A percentile compares a stretch with the other conserved stretches of the same genome.
phyloP scores from a whole-genome alignment of 768 basidiomycete genomes.

The Pholiota molesta region DNA sequence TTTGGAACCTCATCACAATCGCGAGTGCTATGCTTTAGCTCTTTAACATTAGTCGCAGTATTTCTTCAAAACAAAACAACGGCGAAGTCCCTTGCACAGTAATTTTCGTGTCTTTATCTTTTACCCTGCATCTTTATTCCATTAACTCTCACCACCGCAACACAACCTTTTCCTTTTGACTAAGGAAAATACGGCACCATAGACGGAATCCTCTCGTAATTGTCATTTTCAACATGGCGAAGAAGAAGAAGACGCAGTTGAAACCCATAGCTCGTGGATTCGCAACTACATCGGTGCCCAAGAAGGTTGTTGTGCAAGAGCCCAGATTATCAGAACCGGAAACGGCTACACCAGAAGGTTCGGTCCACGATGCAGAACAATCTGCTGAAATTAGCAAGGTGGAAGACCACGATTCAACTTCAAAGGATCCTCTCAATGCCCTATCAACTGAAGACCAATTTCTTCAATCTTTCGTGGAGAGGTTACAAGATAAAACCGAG shows the following conservation, averaged over 20 bases:
- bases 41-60: neutral
- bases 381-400: neutral
- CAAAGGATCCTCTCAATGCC: conserved; percentile 23
- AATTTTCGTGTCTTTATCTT: too few relatives aligned
- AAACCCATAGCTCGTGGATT: conserved; percentile 79
- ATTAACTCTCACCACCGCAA: neutral
- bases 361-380: neutral
- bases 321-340: neutral
- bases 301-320: conserved; percentile 52
- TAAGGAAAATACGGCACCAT: too few relatives aligned
- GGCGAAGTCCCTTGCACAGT: too few relatives aligned
- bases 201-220: neutral
- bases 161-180: too few relatives aligned
- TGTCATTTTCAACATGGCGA: conserved; percentile 53
- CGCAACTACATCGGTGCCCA: conserved; percentile 81
- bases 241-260: conserved; percentile 84
- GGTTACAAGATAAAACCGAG: conserved; percentile 84
- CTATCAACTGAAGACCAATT: conserved; percentile 53
- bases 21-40: neutral
- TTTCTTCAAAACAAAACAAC: neutral
- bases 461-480: conserved; percentile 77
- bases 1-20: neutral
- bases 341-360: conserved; percentile 5
- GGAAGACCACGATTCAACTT: neutral
- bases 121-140: neutral